Evolutionary conservation across 176 grass and related monocot species (phyloP).

Genomic region (Phyllostachys edulis): DNA sequence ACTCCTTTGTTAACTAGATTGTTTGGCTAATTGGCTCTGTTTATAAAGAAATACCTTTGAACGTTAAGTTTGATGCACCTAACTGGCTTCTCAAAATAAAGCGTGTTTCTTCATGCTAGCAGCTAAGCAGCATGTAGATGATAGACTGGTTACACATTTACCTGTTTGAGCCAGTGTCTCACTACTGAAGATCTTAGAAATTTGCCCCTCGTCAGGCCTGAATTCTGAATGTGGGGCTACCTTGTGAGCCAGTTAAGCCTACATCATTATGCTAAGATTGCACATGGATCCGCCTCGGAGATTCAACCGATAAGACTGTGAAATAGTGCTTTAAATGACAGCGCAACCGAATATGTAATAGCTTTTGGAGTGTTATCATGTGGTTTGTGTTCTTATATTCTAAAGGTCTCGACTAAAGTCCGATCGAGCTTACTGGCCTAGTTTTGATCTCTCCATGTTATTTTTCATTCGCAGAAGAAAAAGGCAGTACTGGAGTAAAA

Average conservation of each 20-base stretch:
- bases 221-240: background rate
- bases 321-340: constrained; percentile 14
- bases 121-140: background rate
- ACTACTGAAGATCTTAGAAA: background rate
- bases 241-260: background rate
- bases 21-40: background rate
- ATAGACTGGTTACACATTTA: background rate
- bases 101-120: background rate
- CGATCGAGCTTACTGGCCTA: background rate
- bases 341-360: constrained; percentile 14
- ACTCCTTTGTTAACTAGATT: background rate
- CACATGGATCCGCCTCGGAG: constrained; percentile 29
- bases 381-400: constrained; percentile 15
- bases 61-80: background rate
- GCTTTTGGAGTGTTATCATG: constrained; percentile 42
- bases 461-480: constrained; percentile 10
- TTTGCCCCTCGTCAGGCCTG: constrained; percentile 4
- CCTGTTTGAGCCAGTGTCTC: background rate
- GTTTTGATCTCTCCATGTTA: constrained; percentile 15
- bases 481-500: background rate
- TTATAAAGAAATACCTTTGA: background rate
- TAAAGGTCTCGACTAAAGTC: constrained; percentile 4
- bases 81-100: background rate
- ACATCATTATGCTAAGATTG: background rate
- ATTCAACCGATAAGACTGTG: constrained; percentile 36